A percentile compares a stretch with the other conserved stretches of the same genome.
These are phyloP conservation scores for Pythium apleroticum DNA, from an alignment of 352 stramenopile genomes.

Conservation along the genomic window DNA sequence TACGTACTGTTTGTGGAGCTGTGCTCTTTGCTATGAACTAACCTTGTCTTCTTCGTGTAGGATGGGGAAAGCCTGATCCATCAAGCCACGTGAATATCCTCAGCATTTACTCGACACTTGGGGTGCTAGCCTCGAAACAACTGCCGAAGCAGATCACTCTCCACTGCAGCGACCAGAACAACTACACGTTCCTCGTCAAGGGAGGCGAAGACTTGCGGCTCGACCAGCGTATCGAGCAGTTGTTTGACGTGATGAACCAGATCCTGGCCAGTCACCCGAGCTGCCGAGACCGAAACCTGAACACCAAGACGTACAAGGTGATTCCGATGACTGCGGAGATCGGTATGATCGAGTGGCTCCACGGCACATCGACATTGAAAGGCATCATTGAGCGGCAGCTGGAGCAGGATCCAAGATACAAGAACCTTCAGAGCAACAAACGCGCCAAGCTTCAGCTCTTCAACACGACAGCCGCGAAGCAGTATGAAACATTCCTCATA, in stretches of 20 bases:
- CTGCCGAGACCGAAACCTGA: slow-evolving; percentile 66
- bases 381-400: slow-evolving; percentile 75
- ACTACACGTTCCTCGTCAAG: slow-evolving; percentile 90
- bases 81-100: slow-evolving; percentile 65
- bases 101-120: slow-evolving; percentile 74
- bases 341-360: slow-evolving; percentile 83
- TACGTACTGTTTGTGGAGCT: slow-evolving; percentile 29
- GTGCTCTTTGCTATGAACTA: neutral
- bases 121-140: slow-evolving; percentile 82
- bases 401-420: slow-evolving; percentile 56
- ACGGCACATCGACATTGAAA: slow-evolving; percentile 76
- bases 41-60: slow-evolving; percentile 29
- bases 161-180: slow-evolving; percentile 78
- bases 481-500: slow-evolving; percentile 71
- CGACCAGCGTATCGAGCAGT: slow-evolving; percentile 91
- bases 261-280: slow-evolving; percentile 65
- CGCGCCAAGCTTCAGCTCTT: slow-evolving; percentile 68
- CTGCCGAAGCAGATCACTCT: slow-evolving; percentile 80
- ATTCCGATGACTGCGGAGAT: slow-evolving; percentile 87
- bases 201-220: slow-evolving; percentile 90
- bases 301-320: slow-evolving; percentile 81
- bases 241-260: slow-evolving; percentile 92
- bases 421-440: slow-evolving; percentile 67
- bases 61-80: slow-evolving; percentile 71
- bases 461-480: slow-evolving; percentile 69